These are phyloP conservation scores for Penicillium bialowiezense DNA, from an alignment of 495 filamentous ascomycete species.

Conservation along the genomic window DNA sequence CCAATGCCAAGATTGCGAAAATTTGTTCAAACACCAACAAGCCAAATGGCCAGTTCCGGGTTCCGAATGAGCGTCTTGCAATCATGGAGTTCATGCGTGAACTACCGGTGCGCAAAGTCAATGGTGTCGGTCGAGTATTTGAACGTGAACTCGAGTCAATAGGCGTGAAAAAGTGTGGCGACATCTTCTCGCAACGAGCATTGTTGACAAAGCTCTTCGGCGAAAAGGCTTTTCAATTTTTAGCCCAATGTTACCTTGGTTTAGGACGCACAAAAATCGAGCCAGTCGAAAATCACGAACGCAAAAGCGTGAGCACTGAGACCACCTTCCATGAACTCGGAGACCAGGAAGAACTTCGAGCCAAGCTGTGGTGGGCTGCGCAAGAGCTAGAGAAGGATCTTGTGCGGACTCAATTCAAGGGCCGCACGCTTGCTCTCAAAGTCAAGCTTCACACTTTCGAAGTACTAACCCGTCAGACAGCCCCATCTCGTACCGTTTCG, in stretches of 20 bases:
- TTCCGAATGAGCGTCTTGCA: constrained; percentile 65
- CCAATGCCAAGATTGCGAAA: constrained; percentile 91
- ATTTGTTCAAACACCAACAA: constrained; percentile 95
- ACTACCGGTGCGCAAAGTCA: constrained; percentile 84
- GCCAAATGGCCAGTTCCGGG: constrained; percentile 85
- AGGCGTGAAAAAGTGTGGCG: constrained; percentile 84
- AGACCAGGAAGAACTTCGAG: constrained; percentile 62
- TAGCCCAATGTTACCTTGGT: constrained; percentile 81
- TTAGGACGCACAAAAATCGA: constrained; percentile 84
- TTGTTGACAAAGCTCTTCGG: constrained; percentile 77
- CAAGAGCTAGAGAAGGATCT: constrained; percentile 90
- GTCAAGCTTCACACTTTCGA: constrained; percentile 94
- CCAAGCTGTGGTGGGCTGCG: constrained; percentile 74
- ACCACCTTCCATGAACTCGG: constrained; percentile 83
- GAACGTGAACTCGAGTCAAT: constrained; percentile 89
- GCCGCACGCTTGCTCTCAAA: constrained; percentile 85
- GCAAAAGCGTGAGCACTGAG: constrained; percentile 93
- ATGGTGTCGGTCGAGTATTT: constrained; percentile 89
- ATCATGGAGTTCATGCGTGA: constrained; percentile 84
- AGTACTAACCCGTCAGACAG: constrained; percentile 77
- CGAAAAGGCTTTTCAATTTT: constrained; percentile 84
- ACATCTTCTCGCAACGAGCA: constrained; percentile 75
- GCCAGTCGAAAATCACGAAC: constrained; percentile 84
- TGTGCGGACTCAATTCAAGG: constrained; percentile 74
- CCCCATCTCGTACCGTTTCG: constrained; percentile 67